Evolutionary conservation across 2,329 filamentous ascomycete species (phyloP), one percentile per base, ranked within the genome.

Genomic region (Alternaria solani): DNA sequence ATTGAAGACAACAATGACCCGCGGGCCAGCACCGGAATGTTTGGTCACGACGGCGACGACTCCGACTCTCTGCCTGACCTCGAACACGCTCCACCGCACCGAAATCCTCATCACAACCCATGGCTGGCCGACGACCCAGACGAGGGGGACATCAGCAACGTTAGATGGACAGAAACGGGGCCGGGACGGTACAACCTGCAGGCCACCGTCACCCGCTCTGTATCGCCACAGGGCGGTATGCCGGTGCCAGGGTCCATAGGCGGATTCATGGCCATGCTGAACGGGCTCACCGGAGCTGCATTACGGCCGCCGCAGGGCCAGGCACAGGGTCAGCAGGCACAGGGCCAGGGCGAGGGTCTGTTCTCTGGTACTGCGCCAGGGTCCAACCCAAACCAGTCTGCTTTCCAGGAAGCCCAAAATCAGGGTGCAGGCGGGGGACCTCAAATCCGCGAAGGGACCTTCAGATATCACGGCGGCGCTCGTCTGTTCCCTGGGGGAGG

Each of bases 1-100:
- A 82, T 84, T 49, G 82, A 84, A 67, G 71, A 77, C 8, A 84
- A 86, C 2, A 88, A 87, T 68, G 91, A 93, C 67, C 90, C 90
- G 9, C 85, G 90, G 63, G 77, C 80, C 39, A 73, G 75, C 44
- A 61, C 57, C 53, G 46, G 30, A 11, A 69, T 71, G 57, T 69
- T 67, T 39, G 68, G 67, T 18, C 61, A 71, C 49, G 67, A 74
- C 18, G 66, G 70, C 56, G 75, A 78, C 42, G 61, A 77, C 51
- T 51, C 56, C 38, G 63, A 70, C 39, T 66, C 67, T 20, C 63
- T 79, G 67, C 68, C 74, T 56, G 64, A 67, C 55, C 61, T 76
- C 66, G 67, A 71, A 39, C 56, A 70, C 38, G 59, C 60, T 59
- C 57, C 69, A 58, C 62, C 70, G 38, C 36, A 64, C 28, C 62